Base-by-base conservation (phyloP, 2,329 filamentous ascomycete species). In the Trichoderma lentiforme region DNA sequence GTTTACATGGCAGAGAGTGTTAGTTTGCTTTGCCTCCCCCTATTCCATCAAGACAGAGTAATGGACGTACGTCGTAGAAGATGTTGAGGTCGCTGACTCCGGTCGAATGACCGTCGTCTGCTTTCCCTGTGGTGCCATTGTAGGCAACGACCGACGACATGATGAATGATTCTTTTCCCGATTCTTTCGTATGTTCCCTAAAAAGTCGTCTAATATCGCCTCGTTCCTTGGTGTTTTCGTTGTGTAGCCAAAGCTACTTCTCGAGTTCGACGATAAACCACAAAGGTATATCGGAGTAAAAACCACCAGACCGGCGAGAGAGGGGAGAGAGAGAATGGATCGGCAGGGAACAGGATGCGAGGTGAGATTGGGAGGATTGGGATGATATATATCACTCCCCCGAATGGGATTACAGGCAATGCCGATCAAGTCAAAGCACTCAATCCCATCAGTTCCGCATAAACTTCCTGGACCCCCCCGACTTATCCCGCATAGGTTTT, bases 31-130 rank as follows among this genome's bases (percentile, higher is more conserved):
- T 43, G 39, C 18, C 15, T 43, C 63, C 34, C 36, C 58, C 28
- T 36, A 32, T 14, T 61, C 24, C 11, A 53, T 5, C 8, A 21
- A 14, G 14, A 7, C 0, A n/a, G 30, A 39, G 15, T 30, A n/a
- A 6, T 70, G 63, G 66, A 79, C 87, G 76, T 84, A 93, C 91
- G 81, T 93, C 88, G 83, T 97, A 97, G 82, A 89, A 97, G 77
- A 95, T 84, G 82, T 97, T 97, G 76, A 97, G 87, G 81, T 97
- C 89, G 86, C 83, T 90, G 83, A 83, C 81, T 12, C 76, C 79
- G 68, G 81, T 78, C 67, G 86, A 86, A 79, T 86, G 86, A 72
- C 87, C 87, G 74, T 83, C 81, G 78, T 87, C 82, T 78, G 87
- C 86, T 74, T 78, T 78, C 72, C 81, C 86, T 34, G 77, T 77